Conservation (phyloP, 1,139 yeast species). For the Hansenula sp. region DNA sequence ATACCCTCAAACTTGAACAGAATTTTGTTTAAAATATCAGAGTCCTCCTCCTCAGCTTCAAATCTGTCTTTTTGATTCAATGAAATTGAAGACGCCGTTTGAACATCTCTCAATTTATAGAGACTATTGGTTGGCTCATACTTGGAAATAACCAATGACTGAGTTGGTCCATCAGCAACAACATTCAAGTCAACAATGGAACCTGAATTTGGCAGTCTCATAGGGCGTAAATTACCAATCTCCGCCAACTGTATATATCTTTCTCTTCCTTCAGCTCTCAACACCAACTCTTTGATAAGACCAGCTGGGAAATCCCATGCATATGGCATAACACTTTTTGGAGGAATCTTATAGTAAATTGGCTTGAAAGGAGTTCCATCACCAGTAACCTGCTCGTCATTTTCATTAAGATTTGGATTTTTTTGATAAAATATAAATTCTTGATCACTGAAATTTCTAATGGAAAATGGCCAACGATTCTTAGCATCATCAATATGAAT, state of each 20-base stretch:
- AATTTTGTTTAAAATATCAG: conserved; percentile 58
- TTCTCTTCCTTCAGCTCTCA: conserved; percentile 70
- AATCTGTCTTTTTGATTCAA: conserved; percentile 44
- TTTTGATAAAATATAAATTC: conserved; percentile 85
- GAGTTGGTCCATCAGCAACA: conserved; percentile 95
- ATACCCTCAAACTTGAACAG: conserved; percentile 76
- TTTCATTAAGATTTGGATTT: conserved; percentile 73
- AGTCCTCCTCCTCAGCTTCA: conserved; percentile 65
- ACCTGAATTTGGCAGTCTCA: conserved; percentile 57
- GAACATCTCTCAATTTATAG: conserved; percentile 42
- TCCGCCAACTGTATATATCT: conserved; percentile 84
- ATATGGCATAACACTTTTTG: conserved; percentile 95
- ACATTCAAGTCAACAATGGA: conserved; percentile 80
- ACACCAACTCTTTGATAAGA: conserved; percentile 68
- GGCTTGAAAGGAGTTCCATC: conserved; percentile 48
- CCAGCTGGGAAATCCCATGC: conserved; percentile 98
- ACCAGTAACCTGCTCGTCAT: conserved; percentile 52
- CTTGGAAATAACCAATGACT: conserved; percentile 76
- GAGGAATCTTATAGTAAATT: conserved; percentile 73
- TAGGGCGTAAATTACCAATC: conserved; percentile 86
- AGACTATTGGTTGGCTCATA: conserved; percentile 76
- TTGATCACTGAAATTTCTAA: conserved; percentile 80
- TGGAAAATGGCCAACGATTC: conserved; percentile 87
- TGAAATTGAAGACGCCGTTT: conserved; percentile 25
- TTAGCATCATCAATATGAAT: conserved; percentile 70